Percentiles rank a stretch among this genome's conserved stretches.
Conservation (phyloP, 1,284 basidiomycete genomes). For the Heterobasidion irregulare region DNA sequence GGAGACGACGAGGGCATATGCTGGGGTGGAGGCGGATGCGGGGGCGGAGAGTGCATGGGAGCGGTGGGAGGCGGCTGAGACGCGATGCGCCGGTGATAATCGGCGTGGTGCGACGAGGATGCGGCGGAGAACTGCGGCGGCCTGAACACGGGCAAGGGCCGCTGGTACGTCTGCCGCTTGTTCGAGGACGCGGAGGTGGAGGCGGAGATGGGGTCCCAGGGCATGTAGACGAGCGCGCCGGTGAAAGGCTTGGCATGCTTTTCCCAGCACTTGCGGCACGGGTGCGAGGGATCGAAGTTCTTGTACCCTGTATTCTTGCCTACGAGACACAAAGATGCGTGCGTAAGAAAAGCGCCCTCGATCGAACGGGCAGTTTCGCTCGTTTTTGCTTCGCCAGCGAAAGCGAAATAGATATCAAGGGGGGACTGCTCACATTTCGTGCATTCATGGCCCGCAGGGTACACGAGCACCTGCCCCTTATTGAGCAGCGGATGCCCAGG, state of each 20-base stretch:
- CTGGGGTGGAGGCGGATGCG: neutral
- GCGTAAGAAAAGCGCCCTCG: neutral
- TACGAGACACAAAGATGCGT: constrained; percentile 17
- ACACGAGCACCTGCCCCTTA: constrained; percentile 54
- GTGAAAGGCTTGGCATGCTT: constrained; percentile 51
- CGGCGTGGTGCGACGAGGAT: neutral
- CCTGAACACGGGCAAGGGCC: constrained; percentile 9
- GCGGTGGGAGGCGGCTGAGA: neutral
- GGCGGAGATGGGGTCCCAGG: constrained; percentile 24
- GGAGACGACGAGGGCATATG: neutral
- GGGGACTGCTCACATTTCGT: constrained; percentile 41
- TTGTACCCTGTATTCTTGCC: constrained; percentile 70
- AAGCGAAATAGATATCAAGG: neutral
- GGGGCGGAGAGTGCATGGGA: neutral
- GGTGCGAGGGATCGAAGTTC: constrained; percentile 51
- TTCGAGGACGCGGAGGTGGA: constrained; percentile 11
- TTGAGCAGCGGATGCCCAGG: constrained; percentile 43
- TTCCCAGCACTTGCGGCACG: constrained; percentile 66
- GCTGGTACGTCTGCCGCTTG: constrained; percentile 13
- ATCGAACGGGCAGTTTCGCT: neutral
- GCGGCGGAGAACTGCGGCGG: constrained; percentile 4
- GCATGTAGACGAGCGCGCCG: constrained; percentile 50
- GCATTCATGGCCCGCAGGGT: constrained; percentile 54
- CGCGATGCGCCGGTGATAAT: neutral
- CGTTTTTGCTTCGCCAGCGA: neutral